phyloP scores from a whole-genome alignment of 805 yeast genomes.

The Grigorovia jiainica region DNA sequence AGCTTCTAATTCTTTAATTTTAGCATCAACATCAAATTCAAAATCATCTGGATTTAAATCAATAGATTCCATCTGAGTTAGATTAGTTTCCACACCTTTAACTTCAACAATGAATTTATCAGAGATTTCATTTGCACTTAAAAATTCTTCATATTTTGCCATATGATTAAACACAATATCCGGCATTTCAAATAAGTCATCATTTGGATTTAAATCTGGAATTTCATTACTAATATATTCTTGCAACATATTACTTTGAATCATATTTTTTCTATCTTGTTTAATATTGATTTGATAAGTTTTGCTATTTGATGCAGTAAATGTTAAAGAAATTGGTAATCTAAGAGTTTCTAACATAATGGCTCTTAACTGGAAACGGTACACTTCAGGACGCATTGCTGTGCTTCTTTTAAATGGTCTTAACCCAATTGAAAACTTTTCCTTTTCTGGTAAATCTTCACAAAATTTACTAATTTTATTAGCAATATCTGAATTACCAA shows the following conservation, averaged over 20 bases:
- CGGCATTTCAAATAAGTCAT: conserved; percentile 1
- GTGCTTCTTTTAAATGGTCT: conserved; percentile 12
- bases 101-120: conserved; percentile 9
- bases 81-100: conserved; percentile 7
- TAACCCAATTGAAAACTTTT: conserved; percentile 7
- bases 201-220: too few species aligned
- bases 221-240: conserved; percentile 3
- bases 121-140: conserved; percentile 6
- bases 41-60: conserved; percentile 18
- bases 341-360: conserved; percentile 10
- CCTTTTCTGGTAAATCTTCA: background rate
- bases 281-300: conserved; percentile 12
- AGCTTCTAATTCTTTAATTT: conserved; percentile 19
- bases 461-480: conserved; percentile 1
- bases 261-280: conserved; percentile 12
- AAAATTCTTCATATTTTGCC: conserved; percentile 11
- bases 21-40: conserved; percentile 18
- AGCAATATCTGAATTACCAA: background rate
- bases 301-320: conserved; percentile 12
- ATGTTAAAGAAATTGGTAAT: conserved; percentile 21
- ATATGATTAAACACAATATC: conserved; percentile 16
- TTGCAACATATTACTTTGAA: conserved; percentile 16
- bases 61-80: conserved; percentile 10
- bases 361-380: conserved; percentile 22
- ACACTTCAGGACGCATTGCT: conserved; percentile 25